Conservation (phyloP, 73 alveolate genomes). For the Breviolum minutum region DNA sequence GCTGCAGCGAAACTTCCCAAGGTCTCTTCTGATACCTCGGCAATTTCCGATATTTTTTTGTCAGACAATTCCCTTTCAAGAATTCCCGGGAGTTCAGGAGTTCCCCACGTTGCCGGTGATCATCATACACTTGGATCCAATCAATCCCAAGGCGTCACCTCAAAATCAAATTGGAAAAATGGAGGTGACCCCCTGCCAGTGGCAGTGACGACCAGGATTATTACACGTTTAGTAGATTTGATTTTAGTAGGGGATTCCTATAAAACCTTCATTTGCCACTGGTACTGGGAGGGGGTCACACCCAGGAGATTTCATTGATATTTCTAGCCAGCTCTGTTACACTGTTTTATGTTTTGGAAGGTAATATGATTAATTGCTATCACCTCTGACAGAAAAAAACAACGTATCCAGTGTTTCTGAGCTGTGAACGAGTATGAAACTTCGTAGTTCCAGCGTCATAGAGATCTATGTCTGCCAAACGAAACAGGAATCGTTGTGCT, state of each 20-base stretch:
- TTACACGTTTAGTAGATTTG: background rate
- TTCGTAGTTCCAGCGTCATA: conserved; percentile 86
- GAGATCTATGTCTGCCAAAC: conserved; percentile 30
- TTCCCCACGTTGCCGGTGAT: conserved; percentile 33
- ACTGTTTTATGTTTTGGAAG: background rate
- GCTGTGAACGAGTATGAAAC: conserved; percentile 41
- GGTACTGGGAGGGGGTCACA: too few relatives aligned
- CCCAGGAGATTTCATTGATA: background rate
- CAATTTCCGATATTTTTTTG: background rate
- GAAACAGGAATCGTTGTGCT: too few relatives aligned
- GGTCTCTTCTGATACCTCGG: conserved; percentile 43
- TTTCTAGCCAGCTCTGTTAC: background rate
- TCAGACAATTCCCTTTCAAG: background rate
- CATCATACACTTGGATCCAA: conserved; percentile 65
- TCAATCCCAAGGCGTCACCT: conserved; percentile 83
- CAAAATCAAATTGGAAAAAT: background rate
- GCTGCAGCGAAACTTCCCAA: conserved; percentile 71
- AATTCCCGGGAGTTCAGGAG: background rate
- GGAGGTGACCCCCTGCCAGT: background rate
- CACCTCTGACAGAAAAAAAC: too few relatives aligned
- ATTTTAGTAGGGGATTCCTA: too few relatives aligned
- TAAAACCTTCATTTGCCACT: too few relatives aligned
- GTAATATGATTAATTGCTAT: background rate
- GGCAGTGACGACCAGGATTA: background rate
- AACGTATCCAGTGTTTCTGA: background rate